Base-by-base conservation (phyloP, 768 basidiomycete species). In the Phlebiopsis flavidoalba region DNA sequence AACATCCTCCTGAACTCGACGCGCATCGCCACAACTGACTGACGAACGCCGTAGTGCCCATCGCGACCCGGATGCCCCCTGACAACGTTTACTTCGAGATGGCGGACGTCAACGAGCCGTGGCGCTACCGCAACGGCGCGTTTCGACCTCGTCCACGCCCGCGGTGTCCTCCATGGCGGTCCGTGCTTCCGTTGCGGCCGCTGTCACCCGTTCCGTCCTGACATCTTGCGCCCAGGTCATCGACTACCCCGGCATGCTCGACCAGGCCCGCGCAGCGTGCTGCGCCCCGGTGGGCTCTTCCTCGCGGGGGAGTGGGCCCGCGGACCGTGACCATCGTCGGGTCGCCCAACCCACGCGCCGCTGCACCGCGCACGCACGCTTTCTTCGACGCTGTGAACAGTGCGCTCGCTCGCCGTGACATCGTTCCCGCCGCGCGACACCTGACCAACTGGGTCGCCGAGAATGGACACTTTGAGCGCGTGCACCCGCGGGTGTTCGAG, bases 271-370 rank as follows among this genome's bases (percentile, higher is more conserved):
- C 76, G 6, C 83, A n/a, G 91, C 43, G 76, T 91, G 49, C 75
- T 93, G 12, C 82, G 83, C 49, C 82, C 83, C 5, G 85, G 85
- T n/a, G 91, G 91, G 0, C 71, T 92, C 14, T 87, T 90, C 69
- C 63, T 88, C 8, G 85, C 85, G 1, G 79, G 79, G 46, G 89
- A 91, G 72, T 83, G 86, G 78, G 76, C 73, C 26, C 26, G 37
- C 75, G 77, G 24, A 73, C 68, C 37, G 76, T 82, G 0, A 59
- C 69, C 5, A 75, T 83, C 67, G 75, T 73, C 47, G 65, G 66
- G 54, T 64, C 60, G 21, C 36, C 43, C 47, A 58, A 67, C 51
- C 51, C 67, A 8, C 7, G 45, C 36, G 26, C 33, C 15, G 54
- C 47, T 49, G 62, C 66, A 6, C 72, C 61, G 7, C 66, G 63